Percentiles rank a stretch among this genome's conserved stretches.
Conservation (phyloP, 2,329 filamentous ascomycete species). For the Microdochium nivale region DNA sequence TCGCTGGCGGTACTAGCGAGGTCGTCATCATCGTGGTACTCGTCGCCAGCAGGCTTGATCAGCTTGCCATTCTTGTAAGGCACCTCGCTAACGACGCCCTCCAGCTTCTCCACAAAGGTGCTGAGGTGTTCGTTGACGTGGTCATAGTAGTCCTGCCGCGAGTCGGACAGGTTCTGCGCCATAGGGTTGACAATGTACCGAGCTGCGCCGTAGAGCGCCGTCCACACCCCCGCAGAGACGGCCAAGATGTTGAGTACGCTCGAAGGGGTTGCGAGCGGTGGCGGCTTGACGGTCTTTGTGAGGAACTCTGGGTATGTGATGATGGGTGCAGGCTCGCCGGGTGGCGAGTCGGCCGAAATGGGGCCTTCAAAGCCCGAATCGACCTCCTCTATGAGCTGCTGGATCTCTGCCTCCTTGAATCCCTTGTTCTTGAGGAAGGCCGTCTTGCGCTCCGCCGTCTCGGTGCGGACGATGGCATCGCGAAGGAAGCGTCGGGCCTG, state of each 20-base stretch:
- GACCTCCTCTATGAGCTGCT: conserved; percentile 43
- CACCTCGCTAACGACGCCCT: conserved; percentile 51
- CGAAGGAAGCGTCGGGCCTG: conserved; percentile 70
- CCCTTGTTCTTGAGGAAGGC: conserved; percentile 74
- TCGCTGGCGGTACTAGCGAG: conserved; percentile 44
- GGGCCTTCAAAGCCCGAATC: not conserved
- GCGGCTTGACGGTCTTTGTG: conserved; percentile 42
- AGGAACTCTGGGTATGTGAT: conserved; percentile 66
- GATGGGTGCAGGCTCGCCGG: conserved; percentile 45
- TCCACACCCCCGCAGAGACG: conserved; percentile 46
- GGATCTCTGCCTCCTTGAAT: conserved; percentile 57
- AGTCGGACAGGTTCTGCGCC: conserved; percentile 41
- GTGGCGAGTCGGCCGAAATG: conserved; percentile 1
- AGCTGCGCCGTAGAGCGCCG: conserved; percentile 61
- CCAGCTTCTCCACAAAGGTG: conserved; percentile 40
- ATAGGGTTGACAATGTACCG: conserved; percentile 60
- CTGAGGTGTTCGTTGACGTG: conserved; percentile 37
- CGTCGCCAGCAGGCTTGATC: conserved; percentile 8
- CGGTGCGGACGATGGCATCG: conserved; percentile 62
- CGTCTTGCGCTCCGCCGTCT: conserved; percentile 62
- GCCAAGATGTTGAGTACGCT: conserved; percentile 52
- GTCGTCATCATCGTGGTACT: conserved; percentile 17
- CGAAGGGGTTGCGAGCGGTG: conserved; percentile 53
- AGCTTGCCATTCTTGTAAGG: conserved; percentile 30
- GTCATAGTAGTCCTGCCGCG: conserved; percentile 43